Evolutionary conservation across 768 basidiomycete species (phyloP).

Genomic region (Mrakia gelida): DNA sequence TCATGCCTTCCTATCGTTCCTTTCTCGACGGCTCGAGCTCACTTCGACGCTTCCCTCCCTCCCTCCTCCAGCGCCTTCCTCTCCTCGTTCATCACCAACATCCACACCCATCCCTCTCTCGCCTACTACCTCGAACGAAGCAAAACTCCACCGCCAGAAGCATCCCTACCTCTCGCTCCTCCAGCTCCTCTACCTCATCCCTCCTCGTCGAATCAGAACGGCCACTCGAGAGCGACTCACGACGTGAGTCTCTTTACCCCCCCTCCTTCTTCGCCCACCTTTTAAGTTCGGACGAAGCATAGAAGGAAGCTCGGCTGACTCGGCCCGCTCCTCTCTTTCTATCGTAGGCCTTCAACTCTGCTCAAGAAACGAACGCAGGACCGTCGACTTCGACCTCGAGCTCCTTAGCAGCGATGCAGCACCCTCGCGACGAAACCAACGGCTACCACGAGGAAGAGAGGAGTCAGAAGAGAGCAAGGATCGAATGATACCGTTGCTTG

Average conservation of each 20-base stretch:
- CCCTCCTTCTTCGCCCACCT: not conserved
- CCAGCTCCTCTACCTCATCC: not conserved
- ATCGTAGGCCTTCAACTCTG: too few relatives aligned
- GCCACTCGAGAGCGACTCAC: too few relatives aligned
- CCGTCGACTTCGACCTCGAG: not conserved
- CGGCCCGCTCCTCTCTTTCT: too few relatives aligned
- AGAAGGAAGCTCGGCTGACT: too few relatives aligned
- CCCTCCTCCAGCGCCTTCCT: conserved; percentile 4
- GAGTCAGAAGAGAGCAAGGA: not conserved
- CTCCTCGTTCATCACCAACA: conserved; percentile 14
- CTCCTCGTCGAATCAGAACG: too few relatives aligned
- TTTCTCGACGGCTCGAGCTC: not conserved
- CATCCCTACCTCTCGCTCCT: not conserved
- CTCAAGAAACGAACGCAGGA: not conserved
- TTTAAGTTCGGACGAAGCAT: not conserved
- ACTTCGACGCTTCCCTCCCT: not conserved
- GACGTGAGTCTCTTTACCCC: not conserved
- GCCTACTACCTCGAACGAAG: conserved; percentile 1
- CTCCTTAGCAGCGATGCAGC: not conserved
- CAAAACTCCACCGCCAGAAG: not conserved
- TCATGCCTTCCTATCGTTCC: not conserved
- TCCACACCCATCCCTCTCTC: not conserved
- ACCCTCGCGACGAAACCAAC: not conserved
- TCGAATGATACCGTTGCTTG: not conserved
- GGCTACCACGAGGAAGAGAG: not conserved